These are phyloP conservation scores for Escovopsis sp. DNA, from an alignment of 2,329 filamentous ascomycete genomes.

Conservation along the genomic window DNA sequence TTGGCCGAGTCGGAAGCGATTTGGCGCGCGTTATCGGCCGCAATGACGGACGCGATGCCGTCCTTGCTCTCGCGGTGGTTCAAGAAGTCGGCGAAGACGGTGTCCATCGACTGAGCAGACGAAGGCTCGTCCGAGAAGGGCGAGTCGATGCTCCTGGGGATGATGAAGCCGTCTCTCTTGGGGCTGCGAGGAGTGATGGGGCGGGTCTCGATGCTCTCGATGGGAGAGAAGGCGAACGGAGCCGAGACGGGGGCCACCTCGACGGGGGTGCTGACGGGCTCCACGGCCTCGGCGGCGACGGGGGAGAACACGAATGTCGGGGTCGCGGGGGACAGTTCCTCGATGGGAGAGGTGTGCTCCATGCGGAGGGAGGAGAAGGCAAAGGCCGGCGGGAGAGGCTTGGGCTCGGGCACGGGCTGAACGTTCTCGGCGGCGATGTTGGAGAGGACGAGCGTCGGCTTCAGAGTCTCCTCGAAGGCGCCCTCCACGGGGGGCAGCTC, in stretches of 20 bases:
- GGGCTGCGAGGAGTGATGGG: slow-evolving; percentile 35
- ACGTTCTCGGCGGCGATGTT: slow-evolving; percentile 17
- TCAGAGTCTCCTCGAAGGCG: slow-evolving; percentile 8
- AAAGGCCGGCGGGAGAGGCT: slow-evolving; percentile 10
- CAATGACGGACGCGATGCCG: slow-evolving; percentile 32
- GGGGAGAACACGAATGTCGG: slow-evolving; percentile 22
- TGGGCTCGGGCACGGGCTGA: slow-evolving; percentile 18
- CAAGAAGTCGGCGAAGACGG: slow-evolving; percentile 28
- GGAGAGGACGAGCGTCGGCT: slow-evolving; percentile 19
- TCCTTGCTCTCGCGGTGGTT: slow-evolving; percentile 25
- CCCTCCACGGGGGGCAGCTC: slow-evolving; percentile 17
- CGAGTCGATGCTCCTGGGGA: slow-evolving; percentile 31
- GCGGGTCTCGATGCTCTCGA: slow-evolving; percentile 31
- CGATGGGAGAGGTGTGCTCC: slow-evolving; percentile 21
- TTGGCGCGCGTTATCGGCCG: slow-evolving; percentile 50
- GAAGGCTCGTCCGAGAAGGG: slow-evolving; percentile 15
- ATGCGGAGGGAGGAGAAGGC: slow-evolving; percentile 16
- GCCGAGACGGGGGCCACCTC: slow-evolving; percentile 11
- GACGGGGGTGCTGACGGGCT: slow-evolving; percentile 11
- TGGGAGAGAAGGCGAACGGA: slow-evolving; percentile 27
- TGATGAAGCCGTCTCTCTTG: slow-evolving; percentile 40
- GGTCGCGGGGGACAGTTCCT: slow-evolving; percentile 9
- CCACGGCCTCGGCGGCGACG: slow-evolving; percentile 20
- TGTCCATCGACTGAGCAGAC: slow-evolving; percentile 25
- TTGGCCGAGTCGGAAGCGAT: slow-evolving; percentile 32